A percentile compares a stretch with the other conserved stretches of the same genome.
phyloP scores from a whole-genome alignment of 331 rosid species.

The Pyracantha coccinea region DNA sequence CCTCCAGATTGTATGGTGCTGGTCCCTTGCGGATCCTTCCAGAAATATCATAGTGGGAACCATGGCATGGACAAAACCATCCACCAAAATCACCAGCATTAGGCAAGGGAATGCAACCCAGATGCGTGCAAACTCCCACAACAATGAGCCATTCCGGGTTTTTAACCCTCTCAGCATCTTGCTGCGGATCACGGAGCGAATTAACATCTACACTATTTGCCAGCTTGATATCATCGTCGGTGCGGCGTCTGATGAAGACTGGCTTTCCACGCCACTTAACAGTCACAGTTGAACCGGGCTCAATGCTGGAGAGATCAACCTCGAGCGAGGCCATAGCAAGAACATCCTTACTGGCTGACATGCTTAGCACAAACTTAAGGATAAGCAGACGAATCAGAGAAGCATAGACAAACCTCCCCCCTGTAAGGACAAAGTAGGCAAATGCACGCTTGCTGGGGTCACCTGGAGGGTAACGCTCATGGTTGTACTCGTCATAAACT shows the following conservation, averaged over 20 bases:
- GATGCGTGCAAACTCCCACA: conserved; percentile 40
- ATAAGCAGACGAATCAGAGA: conserved; percentile 36
- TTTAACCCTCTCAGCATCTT: conserved; percentile 34
- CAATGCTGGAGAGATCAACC: conserved; percentile 42
- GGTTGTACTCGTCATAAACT: conserved; percentile 30
- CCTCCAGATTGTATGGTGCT: conserved; percentile 48
- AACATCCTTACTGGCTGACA: conserved; percentile 49
- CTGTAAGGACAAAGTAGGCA: conserved; percentile 43
- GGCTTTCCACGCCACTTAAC: conserved; percentile 54
- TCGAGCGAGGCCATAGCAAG: conserved; percentile 38
- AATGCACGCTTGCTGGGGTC: conserved; percentile 45
- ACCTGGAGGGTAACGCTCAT: conserved; percentile 42
- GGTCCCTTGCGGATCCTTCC: conserved; percentile 49
- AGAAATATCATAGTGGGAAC: conserved; percentile 42
- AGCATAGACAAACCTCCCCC: conserved; percentile 42
- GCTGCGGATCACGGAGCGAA: conserved; percentile 41
- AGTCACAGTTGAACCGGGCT: conserved; percentile 36
- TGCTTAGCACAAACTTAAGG: conserved; percentile 41
- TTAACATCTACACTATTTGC: conserved; percentile 33
- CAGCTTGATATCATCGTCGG: conserved; percentile 33
- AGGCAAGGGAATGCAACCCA: conserved; percentile 46
- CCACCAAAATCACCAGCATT: conserved; percentile 48
- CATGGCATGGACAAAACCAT: conserved; percentile 56
- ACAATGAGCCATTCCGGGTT: conserved; percentile 44
- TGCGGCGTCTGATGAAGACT: conserved; percentile 43